Conservation (phyloP, 2,329 filamentous ascomycete genomes). For the Annulohypoxylon truncatum region DNA sequence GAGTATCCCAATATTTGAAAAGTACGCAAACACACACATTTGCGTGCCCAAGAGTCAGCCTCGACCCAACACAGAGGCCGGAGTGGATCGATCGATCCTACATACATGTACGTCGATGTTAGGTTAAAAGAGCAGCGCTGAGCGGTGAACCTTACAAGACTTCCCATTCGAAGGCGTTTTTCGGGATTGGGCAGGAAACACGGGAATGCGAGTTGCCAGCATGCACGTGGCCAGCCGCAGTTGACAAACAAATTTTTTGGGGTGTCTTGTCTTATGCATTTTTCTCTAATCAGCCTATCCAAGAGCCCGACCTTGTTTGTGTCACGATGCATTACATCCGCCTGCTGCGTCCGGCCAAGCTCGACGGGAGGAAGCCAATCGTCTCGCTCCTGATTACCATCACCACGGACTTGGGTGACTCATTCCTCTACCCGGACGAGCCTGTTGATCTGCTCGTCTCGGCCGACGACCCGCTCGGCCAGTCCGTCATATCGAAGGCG, state of each 20-base stretch:
- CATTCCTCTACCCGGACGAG: constrained; percentile 60
- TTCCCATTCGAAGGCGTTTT: neutral
- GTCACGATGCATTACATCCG: constrained; percentile 67
- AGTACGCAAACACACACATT: constrained; percentile 11
- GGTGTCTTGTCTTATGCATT: no score
- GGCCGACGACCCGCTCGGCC: constrained; percentile 43
- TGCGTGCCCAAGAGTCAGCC: constrained; percentile 7
- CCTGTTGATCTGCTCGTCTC: constrained; percentile 58
- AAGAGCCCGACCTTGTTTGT: constrained; percentile 4
- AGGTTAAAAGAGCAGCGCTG: constrained; percentile 6
- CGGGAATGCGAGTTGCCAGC: constrained; percentile 21
- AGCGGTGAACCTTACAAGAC: constrained; percentile 28
- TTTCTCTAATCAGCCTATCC: no score
- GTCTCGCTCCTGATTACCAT: constrained; percentile 62
- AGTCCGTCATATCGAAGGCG: constrained; percentile 6
- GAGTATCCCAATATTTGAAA: neutral
- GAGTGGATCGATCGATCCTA: constrained; percentile 20
- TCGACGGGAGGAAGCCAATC: constrained; percentile 45
- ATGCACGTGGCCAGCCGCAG: constrained; percentile 20
- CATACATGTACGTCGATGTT: constrained; percentile 8
- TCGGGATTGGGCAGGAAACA: constrained; percentile 23
- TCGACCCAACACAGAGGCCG: constrained; percentile 8
- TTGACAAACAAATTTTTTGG: constrained; percentile 13
- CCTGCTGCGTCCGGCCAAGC: constrained; percentile 61
- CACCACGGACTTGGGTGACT: constrained; percentile 68